These are phyloP conservation scores for Dendryphion nanum DNA, from an alignment of 2,329 filamentous ascomycete genomes.

Conservation along the genomic window DNA sequence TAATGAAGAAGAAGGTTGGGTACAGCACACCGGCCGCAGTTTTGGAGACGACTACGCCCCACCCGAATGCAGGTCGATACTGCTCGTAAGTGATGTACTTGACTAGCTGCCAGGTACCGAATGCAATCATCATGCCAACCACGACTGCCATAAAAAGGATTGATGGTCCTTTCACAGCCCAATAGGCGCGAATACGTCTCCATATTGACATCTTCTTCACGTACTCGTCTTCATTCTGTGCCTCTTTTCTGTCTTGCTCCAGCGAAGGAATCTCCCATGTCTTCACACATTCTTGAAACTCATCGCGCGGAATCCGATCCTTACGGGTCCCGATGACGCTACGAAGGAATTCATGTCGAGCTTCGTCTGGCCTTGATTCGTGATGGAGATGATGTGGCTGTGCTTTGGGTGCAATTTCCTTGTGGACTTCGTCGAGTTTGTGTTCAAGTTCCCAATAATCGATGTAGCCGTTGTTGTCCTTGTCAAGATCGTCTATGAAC, in stretches of 20 bases:
- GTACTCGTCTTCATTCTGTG: conserved; percentile 49
- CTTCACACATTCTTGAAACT: conserved; percentile 48
- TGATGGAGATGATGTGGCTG: conserved; percentile 48
- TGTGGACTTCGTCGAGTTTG: conserved; percentile 54
- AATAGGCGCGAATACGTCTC: conserved; percentile 52
- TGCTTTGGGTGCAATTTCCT: conserved; percentile 50
- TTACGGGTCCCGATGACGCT: conserved; percentile 47
- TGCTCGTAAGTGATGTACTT: conserved; percentile 49
- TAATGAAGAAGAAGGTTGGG: conserved; percentile 58
- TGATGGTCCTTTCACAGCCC: conserved; percentile 56
- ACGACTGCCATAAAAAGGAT: conserved; percentile 52
- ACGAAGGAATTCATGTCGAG: conserved; percentile 53
- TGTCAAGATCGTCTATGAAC: conserved; percentile 55
- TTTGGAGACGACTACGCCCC: conserved; percentile 58
- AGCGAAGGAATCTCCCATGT: conserved; percentile 51
- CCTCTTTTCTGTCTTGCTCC: conserved; percentile 48
- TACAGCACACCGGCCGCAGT: conserved; percentile 56
- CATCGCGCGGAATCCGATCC: conserved; percentile 45
- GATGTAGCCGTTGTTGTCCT: conserved; percentile 52
- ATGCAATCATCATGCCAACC: conserved; percentile 48
- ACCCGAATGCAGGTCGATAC: conserved; percentile 54
- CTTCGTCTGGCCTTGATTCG: conserved; percentile 36
- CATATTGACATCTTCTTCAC: conserved; percentile 46
- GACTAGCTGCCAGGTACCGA: conserved; percentile 57
- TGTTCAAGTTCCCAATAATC: conserved; percentile 53